Base-by-base conservation (phyloP, 768 basidiomycete genomes). In the Roridomyces roridus region DNA sequence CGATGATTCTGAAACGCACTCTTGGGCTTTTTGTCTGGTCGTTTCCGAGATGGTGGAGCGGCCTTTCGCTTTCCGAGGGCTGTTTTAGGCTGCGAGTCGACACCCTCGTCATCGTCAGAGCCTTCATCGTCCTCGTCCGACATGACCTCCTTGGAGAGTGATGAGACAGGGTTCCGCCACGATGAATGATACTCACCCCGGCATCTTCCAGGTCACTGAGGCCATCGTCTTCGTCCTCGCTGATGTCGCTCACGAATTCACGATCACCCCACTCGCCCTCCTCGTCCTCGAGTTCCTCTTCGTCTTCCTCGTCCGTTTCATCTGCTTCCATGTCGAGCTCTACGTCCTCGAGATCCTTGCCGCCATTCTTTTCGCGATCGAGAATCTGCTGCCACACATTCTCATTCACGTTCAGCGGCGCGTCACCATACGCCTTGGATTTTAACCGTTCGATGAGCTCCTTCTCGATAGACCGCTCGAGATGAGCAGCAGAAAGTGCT, bases 401-500 rank as follows among this genome's bases (percentile, higher is more conserved):
- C 75, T 99, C 97, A 73, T 99, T 98, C 55, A 99, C 96, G 72
- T 99, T 98, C 40, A 99, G 83, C 12, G 97, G 97, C 29, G 92
- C 91, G 67, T 98, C 96, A 39, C 97, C 96, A 68, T 99, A 98
- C 17, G 96, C 96, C 73, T 97, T 97, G 49, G 89, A 89, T 77
- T 96, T 95, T 18, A 99, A 82, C 17, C 97, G 92, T 65, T 96
- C 94, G 43, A 99, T 86, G 23, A 98, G 86, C 69, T 99, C 97
- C 68, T 94, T 94, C 72, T 98, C 92, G 65, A 99, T 98, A 12
- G 92, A 91, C 55, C 87, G 89, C 72, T 99, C 97, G 35, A 99
- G 85, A 60, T 92, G 94, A 0, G 97, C 97, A 2, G 96, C 97
- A 1, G 93, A 89, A 12, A 99, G 86, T 2, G 97, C 97, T 72